phyloP scores from a whole-genome alignment of 2,329 filamentous ascomycete species.

The Trichophyton simii region DNA sequence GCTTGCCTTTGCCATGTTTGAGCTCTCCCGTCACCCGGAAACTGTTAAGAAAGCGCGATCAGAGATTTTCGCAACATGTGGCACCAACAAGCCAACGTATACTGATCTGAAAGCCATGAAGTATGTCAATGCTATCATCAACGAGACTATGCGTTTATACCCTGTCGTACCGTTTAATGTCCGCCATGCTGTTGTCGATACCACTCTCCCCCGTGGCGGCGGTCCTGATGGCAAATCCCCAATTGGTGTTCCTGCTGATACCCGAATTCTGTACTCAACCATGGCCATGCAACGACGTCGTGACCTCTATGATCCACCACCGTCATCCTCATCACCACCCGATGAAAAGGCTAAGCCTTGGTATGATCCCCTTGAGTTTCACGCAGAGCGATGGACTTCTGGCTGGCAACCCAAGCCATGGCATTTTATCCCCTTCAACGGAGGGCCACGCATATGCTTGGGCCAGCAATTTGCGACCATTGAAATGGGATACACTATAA shows the following conservation, averaged over 20 bases:
- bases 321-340: neutral
- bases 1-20: constrained; percentile 70
- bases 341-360: constrained; percentile 21
- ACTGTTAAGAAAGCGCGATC: constrained; percentile 55
- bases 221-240: constrained; percentile 35
- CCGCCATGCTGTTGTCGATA: constrained; percentile 58
- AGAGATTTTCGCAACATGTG: constrained; percentile 59
- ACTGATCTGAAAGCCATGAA: constrained; percentile 76
- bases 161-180: constrained; percentile 70
- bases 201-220: constrained; percentile 57
- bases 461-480: constrained; percentile 49
- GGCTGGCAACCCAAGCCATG: constrained; percentile 41
- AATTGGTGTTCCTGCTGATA: constrained; percentile 37
- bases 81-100: constrained; percentile 51
- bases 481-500: constrained; percentile 43
- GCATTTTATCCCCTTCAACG: constrained; percentile 45
- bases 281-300: constrained; percentile 41
- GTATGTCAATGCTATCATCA: constrained; percentile 58
- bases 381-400: constrained; percentile 40
- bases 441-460: constrained; percentile 43
- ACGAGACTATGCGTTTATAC: constrained; percentile 67
- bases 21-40: constrained; percentile 59
- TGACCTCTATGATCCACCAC: constrained; percentile 36
- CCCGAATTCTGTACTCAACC: constrained; percentile 40
- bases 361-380: constrained; percentile 33